Base-by-base conservation (phyloP, 2,329 filamentous ascomycete species). In the Verticillium tricorpus region DNA sequence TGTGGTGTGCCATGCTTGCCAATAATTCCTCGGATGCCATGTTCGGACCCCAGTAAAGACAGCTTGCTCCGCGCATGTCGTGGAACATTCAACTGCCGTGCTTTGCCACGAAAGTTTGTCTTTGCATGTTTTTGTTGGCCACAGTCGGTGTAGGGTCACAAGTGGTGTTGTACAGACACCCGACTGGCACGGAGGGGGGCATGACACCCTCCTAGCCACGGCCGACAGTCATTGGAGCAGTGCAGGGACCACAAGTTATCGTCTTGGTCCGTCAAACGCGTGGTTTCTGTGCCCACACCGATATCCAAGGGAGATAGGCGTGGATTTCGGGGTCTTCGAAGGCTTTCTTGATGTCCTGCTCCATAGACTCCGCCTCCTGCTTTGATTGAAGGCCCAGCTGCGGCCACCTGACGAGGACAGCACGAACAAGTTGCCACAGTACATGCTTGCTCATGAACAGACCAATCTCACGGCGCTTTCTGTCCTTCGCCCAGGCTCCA, bases 281-380 rank as follows among this genome's bases (percentile, higher is more conserved):
- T 6, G 76, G 74, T 62, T 77, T 77, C 57, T 78, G 75, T 2
- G 72, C 76, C 72, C 74, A 78, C 56, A 74, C 69, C 45, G 73
- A 71, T n/a, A 72, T 65, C 73, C 74, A 77, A 59, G 71, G 71
- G 50, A 75, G 68, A 50, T 70, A 71, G 25, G 69, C 73, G 60
- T 75, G 75, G 14, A 76, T 68, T 50, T 65, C 64, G 31, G 68
- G 70, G 61, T 77, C 68, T 54, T 72, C 69, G 59, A 76, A 67
- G 5, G 72, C 68, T 37, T 70, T 69, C 28, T 72, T 67, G 39
- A 76, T 66, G 19, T 71, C 66, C 37, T 73, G 67, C 19, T 68
- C 69, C 56, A 78, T 64, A 40, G 64, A 65, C 7, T 71, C 64
- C 14, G 76, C 76, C 61, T 75, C 72, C 17, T 76, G 71, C 22